Evolutionary conservation across 208 protist genomes (phyloP), one percentile per base, ranked within the genome.

Genomic region (Eutreptiella sp.): DNA sequence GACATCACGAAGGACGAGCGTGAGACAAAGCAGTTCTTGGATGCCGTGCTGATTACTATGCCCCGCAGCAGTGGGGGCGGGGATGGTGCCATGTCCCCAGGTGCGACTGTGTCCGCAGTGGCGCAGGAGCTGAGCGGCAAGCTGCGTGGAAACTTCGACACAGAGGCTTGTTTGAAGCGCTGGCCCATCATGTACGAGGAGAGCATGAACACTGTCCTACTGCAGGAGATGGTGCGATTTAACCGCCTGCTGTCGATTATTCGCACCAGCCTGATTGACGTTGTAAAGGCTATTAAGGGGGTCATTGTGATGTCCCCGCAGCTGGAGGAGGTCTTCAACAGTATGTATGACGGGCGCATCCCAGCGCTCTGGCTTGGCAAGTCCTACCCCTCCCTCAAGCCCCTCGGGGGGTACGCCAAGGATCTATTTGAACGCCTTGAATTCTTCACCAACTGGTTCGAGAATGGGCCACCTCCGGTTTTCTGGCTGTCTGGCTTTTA

Each of bases 401-500:
- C 92, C 5, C 85, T 99, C 26, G 83, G 84, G 38, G 73, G 84
- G 21, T 98, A 97, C 81, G 73, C 97, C 24, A 85, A 77, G 46
- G 95, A 99, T 72, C 71, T 98, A 7, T 66, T 93, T 29, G 71
- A 75, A 0, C 79, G 95, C 29, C 73, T 97, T 32, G 64, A 77
- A 19, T 99, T 99, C 63, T 76, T 95, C 4, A 64, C 72, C 38
- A 76, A 70, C 32, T 89, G 87, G 83, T 84, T 81, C 64, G 79
- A 86, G 34, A 66, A 75, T 31, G 89, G 79, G 0, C 80, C 79
- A 16, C 90, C 94, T 50, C 47, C 66, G 5, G 75, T 80, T 36
- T 97, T 94, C 77, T 96, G 89, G 89, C 78, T 98, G 32, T 93
- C 89, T 43, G 89, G 88, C 26, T 95, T 98, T 73, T 98, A 96